Evolutionary conservation across 2,329 filamentous ascomycete species (phyloP).

Genomic region (Apiospora koreana): DNA sequence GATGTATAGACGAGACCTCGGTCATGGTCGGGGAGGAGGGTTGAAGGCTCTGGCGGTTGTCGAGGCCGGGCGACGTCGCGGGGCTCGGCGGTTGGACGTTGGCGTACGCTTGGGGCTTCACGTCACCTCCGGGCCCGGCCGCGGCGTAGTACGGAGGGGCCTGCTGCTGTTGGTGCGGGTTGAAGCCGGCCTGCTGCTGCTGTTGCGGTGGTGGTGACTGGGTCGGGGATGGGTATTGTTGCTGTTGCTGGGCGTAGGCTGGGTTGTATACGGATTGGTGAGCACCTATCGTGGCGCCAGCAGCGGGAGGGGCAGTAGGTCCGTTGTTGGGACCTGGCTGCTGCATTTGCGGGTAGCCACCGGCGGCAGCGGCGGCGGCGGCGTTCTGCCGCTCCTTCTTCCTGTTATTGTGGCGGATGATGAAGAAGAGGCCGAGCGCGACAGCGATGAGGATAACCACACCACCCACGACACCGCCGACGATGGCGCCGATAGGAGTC

Average conservation of each 20-base stretch:
- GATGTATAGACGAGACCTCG: conserved; percentile 23
- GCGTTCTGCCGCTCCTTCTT: conserved; percentile 20
- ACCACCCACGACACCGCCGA: conserved; percentile 49
- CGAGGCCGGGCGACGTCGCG: conserved; percentile 23
- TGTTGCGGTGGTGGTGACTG: conserved; percentile 18
- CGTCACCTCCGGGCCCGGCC: not conserved
- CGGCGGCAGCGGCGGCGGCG: conserved; percentile 17
- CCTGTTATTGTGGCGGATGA: conserved; percentile 40
- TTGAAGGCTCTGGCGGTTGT: conserved; percentile 21
- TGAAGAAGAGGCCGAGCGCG: conserved; percentile 39
- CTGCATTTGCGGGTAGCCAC: conserved; percentile 12
- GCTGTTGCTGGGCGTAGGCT: conserved; percentile 18
- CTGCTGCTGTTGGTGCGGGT: conserved; percentile 24
- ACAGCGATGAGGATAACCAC: conserved; percentile 43
- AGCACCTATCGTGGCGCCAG: conserved; percentile 17
- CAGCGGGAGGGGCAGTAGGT: not conserved
- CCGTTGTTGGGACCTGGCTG: conserved; percentile 12
- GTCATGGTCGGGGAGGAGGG: conserved; percentile 30
- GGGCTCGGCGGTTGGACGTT: conserved; percentile 3
- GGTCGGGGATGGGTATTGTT: conserved; percentile 18
- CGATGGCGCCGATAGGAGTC: conserved; percentile 39
- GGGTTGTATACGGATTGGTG: conserved; percentile 24
- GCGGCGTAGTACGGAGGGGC: not conserved
- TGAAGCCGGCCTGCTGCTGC: conserved; percentile 19
- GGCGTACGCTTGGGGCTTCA: not conserved